Conservation (phyloP, 352 stramenopile genomes). For the Phytophthora sansomeana region DNA sequence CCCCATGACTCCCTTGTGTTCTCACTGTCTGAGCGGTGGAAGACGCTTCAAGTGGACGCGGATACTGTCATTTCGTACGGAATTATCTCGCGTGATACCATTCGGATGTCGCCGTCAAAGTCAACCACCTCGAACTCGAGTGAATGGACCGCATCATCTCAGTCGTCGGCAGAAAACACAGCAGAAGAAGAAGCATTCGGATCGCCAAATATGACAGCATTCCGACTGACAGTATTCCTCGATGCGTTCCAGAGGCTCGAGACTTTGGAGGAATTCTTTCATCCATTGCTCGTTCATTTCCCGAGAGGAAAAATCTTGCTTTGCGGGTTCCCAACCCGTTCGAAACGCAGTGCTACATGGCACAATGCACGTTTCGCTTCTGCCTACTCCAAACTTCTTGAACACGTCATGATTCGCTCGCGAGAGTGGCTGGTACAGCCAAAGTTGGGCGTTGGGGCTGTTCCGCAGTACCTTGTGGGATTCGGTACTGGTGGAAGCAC, state of each 20-base stretch:
- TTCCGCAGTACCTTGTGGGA: conserved; percentile 72
- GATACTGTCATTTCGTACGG: conserved; percentile 57
- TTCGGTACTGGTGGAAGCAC: conserved; percentile 66
- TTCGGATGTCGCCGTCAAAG: conserved; percentile 16
- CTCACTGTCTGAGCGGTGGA: conserved; percentile 47
- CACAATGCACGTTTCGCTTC: conserved; percentile 58
- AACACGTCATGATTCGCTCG: conserved; percentile 56
- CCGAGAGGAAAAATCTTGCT: conserved; percentile 71
- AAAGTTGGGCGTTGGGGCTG: conserved; percentile 63
- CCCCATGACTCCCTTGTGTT: conserved; percentile 43
- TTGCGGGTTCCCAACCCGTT: conserved; percentile 61
- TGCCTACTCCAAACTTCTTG: conserved; percentile 58
- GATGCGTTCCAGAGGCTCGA: conserved; percentile 73
- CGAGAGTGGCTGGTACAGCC: conserved; percentile 81
- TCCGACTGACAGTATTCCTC: conserved; percentile 72
- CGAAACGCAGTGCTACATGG: conserved; percentile 46
- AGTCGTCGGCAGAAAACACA: conserved; percentile 15
- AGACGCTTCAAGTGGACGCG: conserved; percentile 51
- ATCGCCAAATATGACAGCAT: conserved; percentile 25
- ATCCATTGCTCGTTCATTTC: conserved; percentile 61
- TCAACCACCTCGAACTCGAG: not conserved
- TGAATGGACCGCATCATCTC: conserved; percentile 7
- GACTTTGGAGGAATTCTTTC: conserved; percentile 68
- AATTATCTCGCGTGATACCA: conserved; percentile 52
- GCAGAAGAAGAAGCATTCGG: conserved; percentile 19